Conservation (phyloP, 352 stramenopile genomes). For the Pythium brachiatum region DNA sequence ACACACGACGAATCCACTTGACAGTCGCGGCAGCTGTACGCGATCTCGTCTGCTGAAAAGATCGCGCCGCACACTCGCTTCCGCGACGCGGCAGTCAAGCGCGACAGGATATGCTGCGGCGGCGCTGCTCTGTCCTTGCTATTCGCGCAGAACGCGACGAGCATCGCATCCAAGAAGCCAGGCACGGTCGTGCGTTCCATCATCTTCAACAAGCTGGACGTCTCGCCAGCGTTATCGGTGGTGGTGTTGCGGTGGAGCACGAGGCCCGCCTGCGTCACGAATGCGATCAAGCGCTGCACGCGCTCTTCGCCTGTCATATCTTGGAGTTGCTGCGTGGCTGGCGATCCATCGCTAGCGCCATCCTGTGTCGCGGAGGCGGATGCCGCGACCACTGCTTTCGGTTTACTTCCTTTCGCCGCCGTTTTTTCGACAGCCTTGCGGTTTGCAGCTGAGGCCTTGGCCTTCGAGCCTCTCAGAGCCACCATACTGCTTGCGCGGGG, state of each 20-base stretch:
- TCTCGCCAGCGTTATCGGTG: background rate
- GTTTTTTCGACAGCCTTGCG: constrained; percentile 49
- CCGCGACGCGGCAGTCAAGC: constrained; percentile 52
- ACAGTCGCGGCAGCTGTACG: constrained; percentile 87
- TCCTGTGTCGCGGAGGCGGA: background rate
- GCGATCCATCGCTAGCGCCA: background rate
- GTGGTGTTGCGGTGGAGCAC: constrained; percentile 22
- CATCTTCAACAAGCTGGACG: background rate
- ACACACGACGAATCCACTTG: constrained; percentile 84
- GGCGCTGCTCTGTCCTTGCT: constrained; percentile 48
- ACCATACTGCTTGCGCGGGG: constrained; percentile 39
- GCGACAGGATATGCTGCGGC: constrained; percentile 59
- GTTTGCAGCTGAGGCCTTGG: constrained; percentile 54
- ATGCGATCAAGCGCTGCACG: constrained; percentile 42
- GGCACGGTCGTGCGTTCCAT: constrained; percentile 19
- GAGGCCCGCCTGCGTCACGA: constrained; percentile 44
- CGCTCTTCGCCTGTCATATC: constrained; percentile 31
- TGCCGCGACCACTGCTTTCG: constrained; percentile 2
- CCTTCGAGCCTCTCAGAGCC: constrained; percentile 70
- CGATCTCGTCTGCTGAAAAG: constrained; percentile 83
- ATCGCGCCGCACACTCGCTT: constrained; percentile 83
- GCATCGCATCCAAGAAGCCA: constrained; percentile 42
- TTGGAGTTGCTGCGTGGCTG: constrained; percentile 23
- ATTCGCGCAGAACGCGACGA: constrained; percentile 47
- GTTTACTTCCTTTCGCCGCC: constrained; percentile 13